Conservation (phyloP, 1,139 yeast species). For the Saccharomycopsis hybrid region DNA sequence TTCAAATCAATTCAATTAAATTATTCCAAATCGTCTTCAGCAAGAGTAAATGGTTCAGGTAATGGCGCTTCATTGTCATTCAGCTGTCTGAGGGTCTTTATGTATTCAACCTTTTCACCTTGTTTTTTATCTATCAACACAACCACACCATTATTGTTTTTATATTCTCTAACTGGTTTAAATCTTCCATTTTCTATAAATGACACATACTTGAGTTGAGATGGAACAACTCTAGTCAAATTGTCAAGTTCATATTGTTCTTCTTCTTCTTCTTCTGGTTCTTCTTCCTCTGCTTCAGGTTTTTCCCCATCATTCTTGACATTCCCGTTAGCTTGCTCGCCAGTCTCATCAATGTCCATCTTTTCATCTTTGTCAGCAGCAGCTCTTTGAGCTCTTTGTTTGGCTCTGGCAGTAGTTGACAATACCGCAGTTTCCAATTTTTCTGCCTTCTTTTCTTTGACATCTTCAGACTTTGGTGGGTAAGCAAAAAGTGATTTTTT, state of each 20-base stretch:
- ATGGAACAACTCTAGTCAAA: conserved; percentile 86
- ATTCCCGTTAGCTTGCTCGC: conserved; percentile 26
- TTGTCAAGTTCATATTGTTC: conserved; percentile 62
- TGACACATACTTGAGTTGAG: conserved; percentile 76
- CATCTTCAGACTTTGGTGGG: conserved; percentile 82
- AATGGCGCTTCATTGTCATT: conserved; percentile 82
- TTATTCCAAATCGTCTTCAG: conserved; percentile 23
- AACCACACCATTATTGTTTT: conserved; percentile 66
- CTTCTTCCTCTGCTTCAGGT: conserved; percentile 26
- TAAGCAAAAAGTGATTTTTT: conserved; percentile 77
- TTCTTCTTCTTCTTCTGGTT: conserved; percentile 26
- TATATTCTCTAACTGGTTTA: conserved; percentile 74
- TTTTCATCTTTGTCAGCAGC: conserved; percentile 47
- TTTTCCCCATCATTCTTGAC: conserved; percentile 25
- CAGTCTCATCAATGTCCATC: conserved; percentile 25
- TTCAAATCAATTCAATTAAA: no score
- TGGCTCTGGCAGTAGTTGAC: conserved; percentile 88
- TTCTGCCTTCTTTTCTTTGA: conserved; percentile 78
- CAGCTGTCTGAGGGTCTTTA: conserved; percentile 82
- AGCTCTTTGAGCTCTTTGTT: conserved; percentile 80
- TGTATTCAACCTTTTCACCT: conserved; percentile 54
- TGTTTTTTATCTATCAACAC: conserved; percentile 70
- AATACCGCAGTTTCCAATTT: conserved; percentile 89
- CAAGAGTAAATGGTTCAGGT: conserved; percentile 67
- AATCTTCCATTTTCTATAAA: conserved; percentile 73